Evolutionary conservation across 2,329 filamentous ascomycete genomes (phyloP).

Genomic region (Fusarium subglutinans): DNA sequence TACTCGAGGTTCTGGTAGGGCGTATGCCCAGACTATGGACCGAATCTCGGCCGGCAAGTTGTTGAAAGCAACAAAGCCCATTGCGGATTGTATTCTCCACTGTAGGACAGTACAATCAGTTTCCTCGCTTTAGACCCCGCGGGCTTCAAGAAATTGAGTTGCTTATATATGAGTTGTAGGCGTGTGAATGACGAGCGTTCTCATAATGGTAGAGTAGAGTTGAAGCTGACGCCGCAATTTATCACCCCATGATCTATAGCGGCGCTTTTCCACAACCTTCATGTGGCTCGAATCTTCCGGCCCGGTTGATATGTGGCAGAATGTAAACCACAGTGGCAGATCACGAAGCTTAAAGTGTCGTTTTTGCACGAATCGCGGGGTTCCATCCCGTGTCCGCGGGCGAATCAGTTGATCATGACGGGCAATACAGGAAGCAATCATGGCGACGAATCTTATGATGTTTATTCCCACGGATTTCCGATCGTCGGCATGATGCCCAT

Average conservation of each 20-base stretch:
- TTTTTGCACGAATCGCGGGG: constrained; percentile 36
- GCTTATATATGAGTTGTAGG: constrained; percentile 4
- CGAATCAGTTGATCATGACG: not conserved
- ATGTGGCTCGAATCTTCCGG: constrained; percentile 17
- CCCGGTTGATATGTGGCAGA: constrained; percentile 10
- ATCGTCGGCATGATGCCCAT: not conserved
- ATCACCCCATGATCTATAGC: constrained; percentile 31
- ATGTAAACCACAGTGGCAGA: not conserved
- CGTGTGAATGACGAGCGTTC: not conserved
- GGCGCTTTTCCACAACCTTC: constrained; percentile 2
- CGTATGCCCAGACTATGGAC: constrained; percentile 30
- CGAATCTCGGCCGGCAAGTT: constrained; percentile 31
- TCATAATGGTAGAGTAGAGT: not conserved
- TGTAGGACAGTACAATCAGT: not conserved
- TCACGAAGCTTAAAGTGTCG: constrained; percentile 8
- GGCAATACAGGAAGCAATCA: not conserved
- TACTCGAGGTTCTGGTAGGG: constrained; percentile 31
- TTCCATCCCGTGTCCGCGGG: not conserved
- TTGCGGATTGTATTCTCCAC: not conserved
- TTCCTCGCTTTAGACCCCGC: not conserved
- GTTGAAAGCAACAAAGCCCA: constrained; percentile 22
- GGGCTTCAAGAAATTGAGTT: not conserved
- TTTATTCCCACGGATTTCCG: not conserved
- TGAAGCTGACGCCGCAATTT: not conserved
- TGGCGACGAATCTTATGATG: not conserved